Evolutionary conservation across 75 land plant genomes (phyloP).

Genomic region (Picea sitchensis): DNA sequence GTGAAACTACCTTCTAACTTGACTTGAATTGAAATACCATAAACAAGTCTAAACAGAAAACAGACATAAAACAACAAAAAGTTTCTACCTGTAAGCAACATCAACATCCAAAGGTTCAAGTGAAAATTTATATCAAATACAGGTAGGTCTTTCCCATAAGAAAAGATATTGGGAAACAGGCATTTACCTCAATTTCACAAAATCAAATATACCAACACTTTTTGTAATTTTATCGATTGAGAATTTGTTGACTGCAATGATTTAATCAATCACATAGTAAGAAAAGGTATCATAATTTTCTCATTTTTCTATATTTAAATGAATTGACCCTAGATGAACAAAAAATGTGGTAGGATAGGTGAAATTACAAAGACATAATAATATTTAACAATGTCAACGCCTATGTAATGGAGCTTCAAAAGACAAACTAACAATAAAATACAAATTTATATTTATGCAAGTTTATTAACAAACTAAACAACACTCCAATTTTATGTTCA

Average conservation of each 20-base stretch:
- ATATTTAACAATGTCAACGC: background rate
- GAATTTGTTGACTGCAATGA: constrained; percentile 76
- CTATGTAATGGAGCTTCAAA: background rate
- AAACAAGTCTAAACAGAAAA: too few relatives aligned
- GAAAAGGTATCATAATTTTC: background rate
- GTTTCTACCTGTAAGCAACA: background rate
- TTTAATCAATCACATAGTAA: background rate
- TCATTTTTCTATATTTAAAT: background rate
- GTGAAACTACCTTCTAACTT: too few relatives aligned
- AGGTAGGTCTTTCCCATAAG: background rate
- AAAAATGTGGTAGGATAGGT: background rate
- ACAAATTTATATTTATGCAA: background rate
- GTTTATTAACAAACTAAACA: background rate
- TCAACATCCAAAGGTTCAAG: background rate
- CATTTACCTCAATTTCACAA: constrained; percentile 85
- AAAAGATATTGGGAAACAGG: constrained; percentile 7
- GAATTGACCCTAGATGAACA: background rate
- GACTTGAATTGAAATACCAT: too few relatives aligned
- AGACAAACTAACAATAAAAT: background rate
- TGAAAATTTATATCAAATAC: background rate
- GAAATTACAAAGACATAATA: background rate
- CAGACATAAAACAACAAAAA: too few relatives aligned
- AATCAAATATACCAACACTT: constrained; percentile 87
- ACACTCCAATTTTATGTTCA: background rate
- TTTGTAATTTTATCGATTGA: constrained; percentile 88